Conservation (phyloP, 306 rosid genomes). For the Prunus fruticosa region DNA sequence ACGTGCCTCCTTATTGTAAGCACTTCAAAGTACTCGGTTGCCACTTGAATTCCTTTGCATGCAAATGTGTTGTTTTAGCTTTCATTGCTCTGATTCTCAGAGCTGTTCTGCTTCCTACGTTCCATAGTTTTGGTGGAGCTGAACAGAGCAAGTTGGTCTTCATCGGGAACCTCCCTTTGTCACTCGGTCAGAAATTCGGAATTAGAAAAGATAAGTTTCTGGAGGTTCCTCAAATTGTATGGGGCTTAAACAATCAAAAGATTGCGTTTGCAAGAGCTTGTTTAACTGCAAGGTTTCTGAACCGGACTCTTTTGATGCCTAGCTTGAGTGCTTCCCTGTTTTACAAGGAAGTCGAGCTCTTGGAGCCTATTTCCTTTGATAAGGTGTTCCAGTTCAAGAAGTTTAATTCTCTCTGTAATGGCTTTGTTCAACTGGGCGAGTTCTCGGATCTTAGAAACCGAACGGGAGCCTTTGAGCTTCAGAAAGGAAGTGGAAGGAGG, state of each 20-base stretch:
- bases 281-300: conserved; percentile 79
- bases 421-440: conserved; percentile 60
- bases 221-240: conserved; percentile 80
- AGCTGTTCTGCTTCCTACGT: conserved; percentile 47
- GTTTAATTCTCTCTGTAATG: conserved; percentile 63
- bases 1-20: conserved; percentile 40
- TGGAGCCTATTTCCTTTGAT: conserved; percentile 73
- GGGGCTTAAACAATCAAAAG: conserved; percentile 96
- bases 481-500: conserved; percentile 91
- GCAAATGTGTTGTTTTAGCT: conserved; percentile 60
- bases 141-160: conserved; percentile 42
- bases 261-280: conserved; percentile 92
- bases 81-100: conserved; percentile 53
- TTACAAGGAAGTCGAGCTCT: conserved; percentile 75
- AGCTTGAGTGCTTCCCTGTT: conserved; percentile 88
- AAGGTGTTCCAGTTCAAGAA: conserved; percentile 66
- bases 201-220: conserved; percentile 60
- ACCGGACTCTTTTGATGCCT: conserved; percentile 86
- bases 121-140: conserved; percentile 33
- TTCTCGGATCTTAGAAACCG: conserved; percentile 42
- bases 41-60: conserved; percentile 45
- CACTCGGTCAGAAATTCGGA: conserved; percentile 24
- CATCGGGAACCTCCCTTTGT: conserved; percentile 30
- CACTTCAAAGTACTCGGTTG: conserved; percentile 34
- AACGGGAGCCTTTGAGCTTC: conserved; percentile 52